phyloP scores from a whole-genome alignment of 306 rosid species.

The Quercus alba region DNA sequence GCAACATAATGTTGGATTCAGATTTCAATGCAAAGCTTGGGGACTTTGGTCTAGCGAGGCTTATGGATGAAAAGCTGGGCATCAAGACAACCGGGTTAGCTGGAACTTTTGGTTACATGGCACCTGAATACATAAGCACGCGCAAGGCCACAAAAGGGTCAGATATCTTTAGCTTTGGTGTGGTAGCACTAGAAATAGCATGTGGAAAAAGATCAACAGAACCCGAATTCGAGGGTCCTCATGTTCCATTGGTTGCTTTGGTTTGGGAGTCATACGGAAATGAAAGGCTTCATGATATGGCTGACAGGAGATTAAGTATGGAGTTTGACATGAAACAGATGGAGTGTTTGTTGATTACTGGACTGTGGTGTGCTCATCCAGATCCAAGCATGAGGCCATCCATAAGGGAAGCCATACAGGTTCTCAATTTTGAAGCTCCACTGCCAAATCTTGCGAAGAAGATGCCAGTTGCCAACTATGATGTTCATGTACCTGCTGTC shows the following conservation, averaged over 20 bases:
- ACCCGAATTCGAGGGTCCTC: constrained; percentile 10
- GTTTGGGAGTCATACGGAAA: constrained; percentile 41
- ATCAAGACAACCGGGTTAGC: constrained; percentile 29
- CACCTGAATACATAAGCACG: constrained; percentile 33
- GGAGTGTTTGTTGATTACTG: constrained; percentile 26
- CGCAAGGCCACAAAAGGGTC: constrained; percentile 37
- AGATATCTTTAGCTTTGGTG: constrained; percentile 37
- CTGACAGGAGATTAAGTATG: constrained; percentile 21
- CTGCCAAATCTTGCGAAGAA: constrained; percentile 28
- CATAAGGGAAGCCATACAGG: constrained; percentile 34
- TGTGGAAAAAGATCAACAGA: constrained; percentile 30
- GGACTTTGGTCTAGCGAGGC: constrained; percentile 45
- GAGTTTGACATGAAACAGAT: constrained; percentile 29
- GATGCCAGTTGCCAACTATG: constrained; percentile 38
- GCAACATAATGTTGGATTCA: constrained; percentile 48
- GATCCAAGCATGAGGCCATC: constrained; percentile 29
- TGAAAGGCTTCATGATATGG: constrained; percentile 22
- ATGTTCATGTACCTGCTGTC: neutral
- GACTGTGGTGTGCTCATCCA: constrained; percentile 49
- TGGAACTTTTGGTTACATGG: constrained; percentile 39
- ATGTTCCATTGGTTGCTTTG: constrained; percentile 29
- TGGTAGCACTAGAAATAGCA: constrained; percentile 36
- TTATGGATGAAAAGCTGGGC: constrained; percentile 37
- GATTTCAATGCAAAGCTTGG: constrained; percentile 39
- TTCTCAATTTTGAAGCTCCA: constrained; percentile 31